These are phyloP conservation scores for Psidium friedrichsthalianum DNA, from an alignment of 345 rosid species.

Conservation along the genomic window DNA sequence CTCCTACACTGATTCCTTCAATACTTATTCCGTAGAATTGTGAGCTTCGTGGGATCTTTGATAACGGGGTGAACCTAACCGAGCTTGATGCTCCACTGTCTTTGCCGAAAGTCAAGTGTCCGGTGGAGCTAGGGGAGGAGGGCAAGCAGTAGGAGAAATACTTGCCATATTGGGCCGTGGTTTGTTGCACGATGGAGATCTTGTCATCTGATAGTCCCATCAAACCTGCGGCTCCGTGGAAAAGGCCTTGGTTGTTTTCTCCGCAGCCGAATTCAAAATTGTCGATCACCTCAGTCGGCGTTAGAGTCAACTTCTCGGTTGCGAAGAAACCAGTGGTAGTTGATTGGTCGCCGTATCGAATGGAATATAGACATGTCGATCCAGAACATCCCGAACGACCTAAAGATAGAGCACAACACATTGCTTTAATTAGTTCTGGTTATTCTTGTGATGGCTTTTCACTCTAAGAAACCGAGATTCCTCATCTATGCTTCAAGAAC, in stretches of 20 bases:
- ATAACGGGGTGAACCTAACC: slow-evolving; percentile 11
- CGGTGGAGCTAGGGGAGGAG: slow-evolving; percentile 7
- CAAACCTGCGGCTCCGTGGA: neutral
- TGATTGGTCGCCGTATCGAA: slow-evolving; percentile 6
- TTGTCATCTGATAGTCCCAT: neutral
- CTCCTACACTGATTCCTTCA: slow-evolving; percentile 7
- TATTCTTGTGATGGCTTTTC: neutral
- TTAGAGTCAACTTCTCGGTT: neutral
- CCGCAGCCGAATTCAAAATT: slow-evolving; percentile 21
- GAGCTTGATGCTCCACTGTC: neutral
- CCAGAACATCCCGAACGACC: slow-evolving; percentile 4
- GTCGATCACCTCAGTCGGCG: neutral
- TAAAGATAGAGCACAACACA: neutral
- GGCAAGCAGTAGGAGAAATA: slow-evolving; percentile 25
- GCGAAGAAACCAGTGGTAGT: slow-evolving; percentile 1
- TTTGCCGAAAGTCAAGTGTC: slow-evolving; percentile 11
- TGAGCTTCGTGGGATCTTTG: neutral
- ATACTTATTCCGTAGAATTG: slow-evolving; percentile 13
- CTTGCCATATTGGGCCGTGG: slow-evolving; percentile 5
- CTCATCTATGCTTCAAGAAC: neutral
- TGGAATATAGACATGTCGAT: slow-evolving; percentile 4
- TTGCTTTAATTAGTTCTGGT: neutral
- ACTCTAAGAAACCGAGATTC: neutral
- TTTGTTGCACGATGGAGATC: slow-evolving; percentile 8
- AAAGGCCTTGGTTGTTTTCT: slow-evolving; percentile 3